Evolutionary conservation across 345 rosid species (phyloP), one percentile per base, ranked within the genome.

Genomic region (Bruguiera gymnorhiza): DNA sequence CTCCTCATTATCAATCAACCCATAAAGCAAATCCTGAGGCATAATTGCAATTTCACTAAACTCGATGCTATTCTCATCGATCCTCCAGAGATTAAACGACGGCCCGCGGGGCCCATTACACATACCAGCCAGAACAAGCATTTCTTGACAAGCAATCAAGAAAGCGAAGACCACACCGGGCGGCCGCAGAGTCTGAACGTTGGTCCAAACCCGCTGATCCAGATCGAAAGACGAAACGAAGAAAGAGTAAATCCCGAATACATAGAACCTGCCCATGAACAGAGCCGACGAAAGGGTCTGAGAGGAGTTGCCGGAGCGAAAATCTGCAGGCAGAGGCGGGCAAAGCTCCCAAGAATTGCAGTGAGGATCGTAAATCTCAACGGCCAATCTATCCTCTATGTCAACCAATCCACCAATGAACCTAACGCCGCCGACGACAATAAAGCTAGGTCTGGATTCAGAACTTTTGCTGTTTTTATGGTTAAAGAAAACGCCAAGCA

Each of bases 101-200:
- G 88, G 79, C 0, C 92, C 89, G 1, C 72, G 60, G 0, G 83
- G 76, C 5, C 81, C 62, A 20, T 71, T 69, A 46, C 90, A 88
- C 82, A 92, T 75, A 0, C 95, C 96, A 10, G 89, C 95, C 60
- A 92, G 84, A 43, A 88, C 83, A 70, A 90, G 95, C 79, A 85
- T 82, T 6, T 67, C 79, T 5, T 69, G 71, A 67, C 88, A 90
- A 1, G 93, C 78, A 48, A 86, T 79, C 60, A 93, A 71, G 80
- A 87, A 93, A 0, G 85, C 86, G 30, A 90, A 92, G 18, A 74
- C 62, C 7, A 86, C 82, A 21, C 91, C 98, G 3, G 93, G 93
- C 13, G 93, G 98, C 77, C 95, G 79, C 24, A 93, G 82, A 2
- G 91, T 88, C 65, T 81, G 88, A 8, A 88, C 97, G 32, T 78